Evolutionary conservation across 208 protist genomes (phyloP), one percentile per base, ranked within the genome.

Genomic region (Phytomonas serpens): DNA sequence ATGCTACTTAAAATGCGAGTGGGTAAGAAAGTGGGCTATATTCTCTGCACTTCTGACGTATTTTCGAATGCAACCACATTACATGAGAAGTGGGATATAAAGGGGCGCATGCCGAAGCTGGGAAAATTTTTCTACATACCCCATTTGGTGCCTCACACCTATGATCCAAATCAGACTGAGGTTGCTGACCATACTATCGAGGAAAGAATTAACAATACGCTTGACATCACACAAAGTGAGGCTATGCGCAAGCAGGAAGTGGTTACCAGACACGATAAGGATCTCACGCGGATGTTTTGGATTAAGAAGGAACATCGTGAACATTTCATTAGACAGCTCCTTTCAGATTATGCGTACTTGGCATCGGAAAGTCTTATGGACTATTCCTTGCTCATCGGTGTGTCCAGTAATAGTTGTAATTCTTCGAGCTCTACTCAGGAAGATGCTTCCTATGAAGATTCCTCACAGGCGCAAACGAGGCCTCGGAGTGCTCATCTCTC

Each of bases 71-170:
- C 82, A 29, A 66, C 65, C 23, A 69, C 67, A 31, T 69, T 95
- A 27, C 80, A 95, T 67, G 87, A 95, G 77, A 89, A 88, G 75
- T 95, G 90, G 88, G 90, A 95, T 73, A 80, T 95, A 65, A 95
- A 95, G 72, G 90, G 90, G n/a, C 83, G 90, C 61, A 67, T 83
- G 27, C 90, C 90, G 11, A 95, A 95, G 64, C 88, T 83, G 13
- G 88, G 86, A 31, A 95, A 93, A 82, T 88, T 81, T 69, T 61
- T 72, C 32, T 80, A 83, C 42, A 88, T 85, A 73, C 82, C 82
- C 6, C 79, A 85, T 69, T 76, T 92, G 37, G 77, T 89, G 66
- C 74, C 77, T 23, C 76, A 66, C 68, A 78, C 79, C 51, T 79
- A 84, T 69, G 88, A 91, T 71, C 82, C 79, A 11, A 74, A 85